These are phyloP conservation scores for Aspergillus cristatus DNA, from an alignment of 495 filamentous ascomycete species.

Conservation along the genomic window DNA sequence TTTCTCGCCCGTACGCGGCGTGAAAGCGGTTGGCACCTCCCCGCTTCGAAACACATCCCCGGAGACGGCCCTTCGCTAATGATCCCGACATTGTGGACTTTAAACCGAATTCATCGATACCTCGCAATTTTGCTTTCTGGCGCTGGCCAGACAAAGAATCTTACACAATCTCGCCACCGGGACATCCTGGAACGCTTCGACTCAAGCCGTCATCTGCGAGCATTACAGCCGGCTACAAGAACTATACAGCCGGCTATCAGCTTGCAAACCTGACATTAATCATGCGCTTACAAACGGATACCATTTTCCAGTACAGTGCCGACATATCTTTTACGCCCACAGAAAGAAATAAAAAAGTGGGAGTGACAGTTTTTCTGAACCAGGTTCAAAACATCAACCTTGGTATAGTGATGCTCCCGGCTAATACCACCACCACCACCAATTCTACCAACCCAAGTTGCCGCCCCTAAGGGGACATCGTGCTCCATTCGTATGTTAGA, in stretches of 20 bases:
- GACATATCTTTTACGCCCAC: constrained; percentile 5
- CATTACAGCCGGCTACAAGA: constrained; percentile 1
- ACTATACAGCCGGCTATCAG: neutral
- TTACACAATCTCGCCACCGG: constrained; percentile 4
- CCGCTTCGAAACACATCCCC: neutral
- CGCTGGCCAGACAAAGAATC: constrained; percentile 2
- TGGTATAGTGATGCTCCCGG: constrained; percentile 5
- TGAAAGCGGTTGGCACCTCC: constrained; percentile 13
- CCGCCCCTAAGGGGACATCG: too few relatives aligned
- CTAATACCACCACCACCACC: too few relatives aligned
- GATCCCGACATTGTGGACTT: constrained; percentile 7
- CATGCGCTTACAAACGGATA: constrained; percentile 7
- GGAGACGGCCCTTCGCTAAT: neutral
- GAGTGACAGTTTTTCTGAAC: constrained; percentile 8
- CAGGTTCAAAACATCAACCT: constrained; percentile 10
- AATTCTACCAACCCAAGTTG: too few relatives aligned
- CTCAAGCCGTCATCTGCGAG: constrained; percentile 3
- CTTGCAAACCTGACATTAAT: constrained; percentile 4
- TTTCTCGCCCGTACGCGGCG: too few relatives aligned
- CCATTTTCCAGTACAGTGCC: constrained; percentile 10
- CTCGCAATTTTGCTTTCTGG: constrained; percentile 9
- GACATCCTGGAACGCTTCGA: constrained; percentile 5
- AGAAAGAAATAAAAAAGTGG: constrained; percentile 5
- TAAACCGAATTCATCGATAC: neutral
- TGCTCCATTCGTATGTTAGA: too few relatives aligned